Evolutionary conservation across 140 eudicot species (phyloP), one percentile per base, ranked within the genome.

Genomic region (Oenanthe javanica): DNA sequence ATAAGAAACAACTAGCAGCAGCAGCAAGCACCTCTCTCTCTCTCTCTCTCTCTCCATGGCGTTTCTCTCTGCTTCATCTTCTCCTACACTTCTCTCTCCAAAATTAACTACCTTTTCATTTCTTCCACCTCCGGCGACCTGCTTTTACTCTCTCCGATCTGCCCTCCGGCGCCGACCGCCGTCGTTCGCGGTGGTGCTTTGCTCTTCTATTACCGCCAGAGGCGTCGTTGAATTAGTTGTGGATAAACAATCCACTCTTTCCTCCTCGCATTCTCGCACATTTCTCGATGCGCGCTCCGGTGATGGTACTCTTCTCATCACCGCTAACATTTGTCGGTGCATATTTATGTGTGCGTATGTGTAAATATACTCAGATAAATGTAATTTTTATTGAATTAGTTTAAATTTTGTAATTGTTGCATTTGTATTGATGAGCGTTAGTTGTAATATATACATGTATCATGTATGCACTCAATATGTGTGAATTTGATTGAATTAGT

Each of bases 251-350:
- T 79, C 87, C 59, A 9, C 82, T 12, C 66, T 13, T 10, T 74
- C 87, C 76, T 52, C 64, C 9, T 79, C 79, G 72, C 82, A 80
- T 79, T 83, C 92, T 49, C 87, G 79, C 59, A 79, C 92, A 73
- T 89, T 91, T 77, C 80, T 91, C 75, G 88, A 91, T 79, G 89
- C 84, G 15, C 85, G 86, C 21, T 66, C 86, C 45, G 91, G 83
- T 50, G 87, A 87, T 79, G 96, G 96, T 90, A 72, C 51, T 42
- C 48, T 72, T 40, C 76, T 15, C 45, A 31, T 9, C 10, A 69
- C 54, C 38, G 36, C 36, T n/a, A 25, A 27, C 12, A 55, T 46
- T 70, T 82, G n/a, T 67, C 46, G 74, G 21, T 36, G 74, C 74
- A 67, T 67, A 4, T 16, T 59, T 48, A 67, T 72, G 13, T 27